A percentile compares a stretch with the other conserved stretches of the same genome.
These are phyloP conservation scores for Sporopachydermia lactativora DNA, from an alignment of 805 yeast genomes.

Conservation along the genomic window DNA sequence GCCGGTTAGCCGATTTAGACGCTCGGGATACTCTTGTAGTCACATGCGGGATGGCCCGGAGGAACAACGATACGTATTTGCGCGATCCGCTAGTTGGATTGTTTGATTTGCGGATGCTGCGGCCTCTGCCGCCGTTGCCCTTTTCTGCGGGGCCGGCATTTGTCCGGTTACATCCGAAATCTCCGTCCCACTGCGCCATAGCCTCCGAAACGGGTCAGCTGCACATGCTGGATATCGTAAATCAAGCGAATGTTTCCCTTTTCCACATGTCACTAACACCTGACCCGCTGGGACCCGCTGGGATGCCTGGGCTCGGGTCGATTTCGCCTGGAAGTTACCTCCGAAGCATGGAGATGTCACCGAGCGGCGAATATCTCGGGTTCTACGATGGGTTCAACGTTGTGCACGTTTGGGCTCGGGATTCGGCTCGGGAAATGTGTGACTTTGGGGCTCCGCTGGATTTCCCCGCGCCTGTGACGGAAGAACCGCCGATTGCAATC, in stretches of 20 bases:
- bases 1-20: slow-evolving; percentile 49
- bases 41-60: slow-evolving; percentile 63
- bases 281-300: slow-evolving; percentile 19
- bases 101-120: slow-evolving; percentile 63
- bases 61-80: slow-evolving; percentile 40
- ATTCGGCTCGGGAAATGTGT: slow-evolving; percentile 28
- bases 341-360: slow-evolving; percentile 38
- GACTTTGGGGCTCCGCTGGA: slow-evolving; percentile 33
- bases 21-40: slow-evolving; percentile 52
- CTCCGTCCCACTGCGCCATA: slow-evolving; percentile 63
- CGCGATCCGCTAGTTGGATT: slow-evolving; percentile 76
- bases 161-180: slow-evolving; percentile 74
- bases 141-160: slow-evolving; percentile 84
- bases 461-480: slow-evolving; percentile 33
- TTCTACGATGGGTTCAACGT: slow-evolving; percentile 51
- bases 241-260: slow-evolving; percentile 52
- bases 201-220: slow-evolving; percentile 71
- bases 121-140: slow-evolving; percentile 64
- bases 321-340: slow-evolving; percentile 26
- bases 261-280: slow-evolving; percentile 39
- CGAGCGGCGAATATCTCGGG: slow-evolving; percentile 66
- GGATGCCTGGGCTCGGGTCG: too few species aligned
- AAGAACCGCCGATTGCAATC: slow-evolving; percentile 15
- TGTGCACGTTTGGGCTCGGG: slow-evolving; percentile 56
- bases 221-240: slow-evolving; percentile 71